These are phyloP conservation scores for Amoeboradix gromovi DNA, from an alignment of 371 early-diverging fungal genomes.

Conservation along the genomic window DNA sequence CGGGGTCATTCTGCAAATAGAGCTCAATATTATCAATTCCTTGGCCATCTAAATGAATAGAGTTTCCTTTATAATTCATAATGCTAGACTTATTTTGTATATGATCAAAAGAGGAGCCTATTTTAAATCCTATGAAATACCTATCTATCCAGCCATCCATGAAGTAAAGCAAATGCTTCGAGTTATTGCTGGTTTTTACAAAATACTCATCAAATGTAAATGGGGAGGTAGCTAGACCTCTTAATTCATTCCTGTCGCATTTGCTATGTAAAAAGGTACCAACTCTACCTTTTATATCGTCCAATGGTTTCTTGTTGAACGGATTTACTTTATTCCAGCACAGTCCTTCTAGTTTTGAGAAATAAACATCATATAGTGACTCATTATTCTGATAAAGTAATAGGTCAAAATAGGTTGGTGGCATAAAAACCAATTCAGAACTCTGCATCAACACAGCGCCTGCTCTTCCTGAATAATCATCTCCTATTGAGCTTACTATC, in stretches of 20 bases:
- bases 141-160: neutral
- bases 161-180: neutral
- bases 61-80: neutral
- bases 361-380: neutral
- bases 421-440: neutral
- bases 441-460: neutral
- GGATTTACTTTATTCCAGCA: neutral
- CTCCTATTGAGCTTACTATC: neutral
- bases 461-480: neutral
- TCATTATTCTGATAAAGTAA: neutral
- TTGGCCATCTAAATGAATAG: neutral
- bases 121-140: neutral
- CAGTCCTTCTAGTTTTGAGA: neutral
- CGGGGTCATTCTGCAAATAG: neutral
- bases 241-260: neutral
- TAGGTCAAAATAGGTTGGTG: neutral
- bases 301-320: neutral
- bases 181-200: neutral
- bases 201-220: neutral
- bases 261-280: neutral
- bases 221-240: neutral
- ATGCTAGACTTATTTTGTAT: neutral
- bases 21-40: neutral
- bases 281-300: neutral
- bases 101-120: neutral